phyloP scores from a whole-genome alignment of 2,329 filamentous ascomycete genomes.

The Talaromyces amestolkiae region DNA sequence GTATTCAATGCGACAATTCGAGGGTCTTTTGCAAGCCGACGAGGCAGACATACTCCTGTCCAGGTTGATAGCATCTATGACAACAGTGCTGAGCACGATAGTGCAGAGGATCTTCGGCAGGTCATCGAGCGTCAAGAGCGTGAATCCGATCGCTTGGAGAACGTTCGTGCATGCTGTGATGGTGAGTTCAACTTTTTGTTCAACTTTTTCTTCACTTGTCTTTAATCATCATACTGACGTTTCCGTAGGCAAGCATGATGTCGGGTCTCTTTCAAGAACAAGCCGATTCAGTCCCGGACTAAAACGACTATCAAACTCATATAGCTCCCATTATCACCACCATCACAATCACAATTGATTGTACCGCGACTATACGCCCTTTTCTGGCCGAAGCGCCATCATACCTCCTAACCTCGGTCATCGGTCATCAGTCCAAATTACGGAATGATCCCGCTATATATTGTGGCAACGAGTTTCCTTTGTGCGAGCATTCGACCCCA shows the following conservation, averaged over 20 bases:
- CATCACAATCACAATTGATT: slow-evolving; percentile 13
- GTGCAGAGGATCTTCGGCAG: slow-evolving; percentile 76
- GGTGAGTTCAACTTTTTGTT: slow-evolving; percentile 60
- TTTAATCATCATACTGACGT: slow-evolving; percentile 12
- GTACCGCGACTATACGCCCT: not conserved
- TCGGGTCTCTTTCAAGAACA: slow-evolving; percentile 47
- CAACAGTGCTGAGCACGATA: slow-evolving; percentile 58
- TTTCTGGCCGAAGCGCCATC: not conserved
- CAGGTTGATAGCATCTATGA: slow-evolving; percentile 34
- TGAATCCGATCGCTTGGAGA: slow-evolving; percentile 79
- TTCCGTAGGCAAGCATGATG: slow-evolving; percentile 67
- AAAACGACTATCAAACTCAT: slow-evolving; percentile 38
- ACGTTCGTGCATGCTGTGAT: slow-evolving; percentile 95
- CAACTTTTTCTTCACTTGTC: not conserved
- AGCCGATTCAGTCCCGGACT: slow-evolving; percentile 42
- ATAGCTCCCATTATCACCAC: slow-evolving; percentile 21
- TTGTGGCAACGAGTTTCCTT: slow-evolving; percentile 27
- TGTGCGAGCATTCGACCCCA: slow-evolving; percentile 18
- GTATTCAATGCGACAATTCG: slow-evolving; percentile 50
- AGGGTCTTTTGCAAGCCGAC: slow-evolving; percentile 51
- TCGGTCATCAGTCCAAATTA: slow-evolving; percentile 15
- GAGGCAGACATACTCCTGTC: slow-evolving; percentile 38
- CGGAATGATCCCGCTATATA: slow-evolving; percentile 15
- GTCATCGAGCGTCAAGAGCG: slow-evolving; percentile 67
- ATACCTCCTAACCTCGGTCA: slow-evolving; percentile 13